Conservation (phyloP, 257 asterid species). For the Jaltomata sinuosa region DNA sequence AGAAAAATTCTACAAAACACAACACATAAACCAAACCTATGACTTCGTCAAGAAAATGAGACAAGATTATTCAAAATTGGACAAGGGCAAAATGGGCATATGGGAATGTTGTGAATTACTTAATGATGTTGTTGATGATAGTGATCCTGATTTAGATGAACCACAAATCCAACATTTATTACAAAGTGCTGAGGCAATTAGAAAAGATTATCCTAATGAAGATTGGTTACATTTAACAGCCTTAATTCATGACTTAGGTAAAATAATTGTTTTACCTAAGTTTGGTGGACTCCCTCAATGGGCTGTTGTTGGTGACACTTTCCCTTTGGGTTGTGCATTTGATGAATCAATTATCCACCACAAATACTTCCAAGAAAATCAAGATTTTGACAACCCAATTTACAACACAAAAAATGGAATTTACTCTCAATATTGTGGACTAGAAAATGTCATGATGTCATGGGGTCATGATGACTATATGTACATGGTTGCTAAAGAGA, state of each 20-base stretch:
- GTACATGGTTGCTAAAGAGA: constrained; percentile 41
- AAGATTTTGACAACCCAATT: constrained; percentile 14
- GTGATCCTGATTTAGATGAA: constrained; percentile 34
- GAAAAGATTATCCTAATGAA: constrained; percentile 27
- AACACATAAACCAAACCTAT: constrained; percentile 2
- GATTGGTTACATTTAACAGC: constrained; percentile 34
- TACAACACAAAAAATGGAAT: constrained; percentile 19
- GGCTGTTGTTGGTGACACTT: constrained; percentile 45
- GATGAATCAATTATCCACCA: constrained; percentile 31
- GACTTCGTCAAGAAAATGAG: constrained; percentile 20
- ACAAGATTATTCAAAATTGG: constrained; percentile 17
- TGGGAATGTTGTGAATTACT: constrained; percentile 36
- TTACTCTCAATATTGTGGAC: constrained; percentile 16
- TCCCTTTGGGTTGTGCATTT: constrained; percentile 35
- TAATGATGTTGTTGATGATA: constrained; percentile 30
- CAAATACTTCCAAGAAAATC: constrained; percentile 26
- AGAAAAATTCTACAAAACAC: constrained; percentile 1
- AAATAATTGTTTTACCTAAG: constrained; percentile 23
- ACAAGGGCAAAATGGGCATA: constrained; percentile 26
- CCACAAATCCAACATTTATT: constrained; percentile 32
- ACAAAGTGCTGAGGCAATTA: constrained; percentile 31
- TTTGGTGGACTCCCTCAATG: constrained; percentile 34
- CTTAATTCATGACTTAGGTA: constrained; percentile 37
- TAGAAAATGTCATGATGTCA: constrained; percentile 26
- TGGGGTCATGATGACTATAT: constrained; percentile 39